Conservation (phyloP, 768 basidiomycete species). For the Steccherinum ochraceum region DNA sequence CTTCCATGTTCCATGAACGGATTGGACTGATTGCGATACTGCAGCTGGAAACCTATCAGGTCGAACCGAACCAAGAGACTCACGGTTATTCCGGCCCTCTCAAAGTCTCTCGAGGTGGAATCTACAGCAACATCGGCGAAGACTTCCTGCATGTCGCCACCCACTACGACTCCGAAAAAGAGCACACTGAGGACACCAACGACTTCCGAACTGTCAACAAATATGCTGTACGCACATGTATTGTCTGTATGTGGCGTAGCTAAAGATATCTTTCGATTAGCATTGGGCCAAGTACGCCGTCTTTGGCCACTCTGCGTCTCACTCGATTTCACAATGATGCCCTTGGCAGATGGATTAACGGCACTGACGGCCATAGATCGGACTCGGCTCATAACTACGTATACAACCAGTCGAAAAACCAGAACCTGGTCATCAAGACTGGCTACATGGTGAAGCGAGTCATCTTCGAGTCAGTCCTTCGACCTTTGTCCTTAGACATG, state of each 20-base stretch:
- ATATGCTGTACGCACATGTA: too few species aligned
- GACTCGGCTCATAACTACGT: conserved; percentile 41
- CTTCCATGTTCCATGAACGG: too few species aligned
- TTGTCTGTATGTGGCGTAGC: too few species aligned
- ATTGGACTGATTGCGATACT: conserved; percentile 1
- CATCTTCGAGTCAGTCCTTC: conserved; percentile 27
- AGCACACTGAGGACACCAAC: conserved; percentile 40
- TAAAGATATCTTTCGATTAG: too few species aligned
- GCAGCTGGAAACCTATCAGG: conserved; percentile 28
- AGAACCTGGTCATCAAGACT: conserved; percentile 27
- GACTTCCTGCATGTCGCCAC: conserved; percentile 42
- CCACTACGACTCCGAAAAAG: conserved; percentile 42
- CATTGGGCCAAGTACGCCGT: conserved; percentile 12
- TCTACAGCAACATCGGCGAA: conserved; percentile 32
- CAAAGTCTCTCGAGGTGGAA: conserved; percentile 34
- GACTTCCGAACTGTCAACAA: conserved; percentile 33
- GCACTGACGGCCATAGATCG: conserved; percentile 45
- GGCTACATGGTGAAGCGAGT: conserved; percentile 30
- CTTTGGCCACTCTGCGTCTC: neutral
- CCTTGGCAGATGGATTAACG: conserved; percentile 36
- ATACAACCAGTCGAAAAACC: conserved; percentile 25
- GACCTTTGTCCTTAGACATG: too few species aligned
- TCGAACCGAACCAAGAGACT: conserved; percentile 16
- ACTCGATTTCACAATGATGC: neutral
- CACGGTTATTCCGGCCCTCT: conserved; percentile 30